Conservation (phyloP, 768 basidiomycete species). For the Hericium coralloides region DNA sequence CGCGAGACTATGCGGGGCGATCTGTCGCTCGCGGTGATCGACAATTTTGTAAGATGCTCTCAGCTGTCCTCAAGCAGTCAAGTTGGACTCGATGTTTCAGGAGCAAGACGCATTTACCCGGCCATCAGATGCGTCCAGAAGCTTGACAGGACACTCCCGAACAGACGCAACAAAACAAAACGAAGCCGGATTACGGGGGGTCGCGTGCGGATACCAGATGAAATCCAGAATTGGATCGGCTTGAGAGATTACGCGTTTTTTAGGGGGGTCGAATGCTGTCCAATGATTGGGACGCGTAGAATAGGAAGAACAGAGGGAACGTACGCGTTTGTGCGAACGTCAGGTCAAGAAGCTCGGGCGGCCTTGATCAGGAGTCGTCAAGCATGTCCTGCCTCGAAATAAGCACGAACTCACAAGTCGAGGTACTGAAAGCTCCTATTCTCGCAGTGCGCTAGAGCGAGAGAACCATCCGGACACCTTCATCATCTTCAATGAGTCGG, state of each 20-base stretch:
- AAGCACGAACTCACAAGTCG: constrained; percentile 31
- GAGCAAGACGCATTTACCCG: constrained; percentile 37
- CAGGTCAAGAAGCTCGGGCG: neutral
- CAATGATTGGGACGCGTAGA: neutral
- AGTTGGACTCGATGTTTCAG: neutral
- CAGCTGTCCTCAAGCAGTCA: constrained; percentile 37
- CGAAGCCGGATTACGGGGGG: constrained; percentile 41
- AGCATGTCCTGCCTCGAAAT: neutral
- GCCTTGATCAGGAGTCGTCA: neutral
- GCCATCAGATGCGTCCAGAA: constrained; percentile 74
- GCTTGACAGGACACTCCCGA: constrained; percentile 76
- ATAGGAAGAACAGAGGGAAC: neutral
- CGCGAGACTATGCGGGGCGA: constrained; percentile 77
- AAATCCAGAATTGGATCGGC: constrained; percentile 71
- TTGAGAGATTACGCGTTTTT: constrained; percentile 30
- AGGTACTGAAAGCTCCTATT: constrained; percentile 55
- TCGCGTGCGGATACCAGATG: constrained; percentile 80
- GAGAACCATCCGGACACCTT: constrained; percentile 74
- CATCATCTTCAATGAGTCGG: neutral
- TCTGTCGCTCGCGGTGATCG: constrained; percentile 86
- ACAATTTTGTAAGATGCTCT: constrained; percentile 89
- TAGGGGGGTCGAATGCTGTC: neutral
- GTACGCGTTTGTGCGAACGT: constrained; percentile 2
- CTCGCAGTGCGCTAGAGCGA: constrained; percentile 61
- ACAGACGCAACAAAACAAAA: constrained; percentile 84